phyloP scores from a whole-genome alignment of 371 early-diverging fungal genomes.

The Dinochytrium kinnereticum region DNA sequence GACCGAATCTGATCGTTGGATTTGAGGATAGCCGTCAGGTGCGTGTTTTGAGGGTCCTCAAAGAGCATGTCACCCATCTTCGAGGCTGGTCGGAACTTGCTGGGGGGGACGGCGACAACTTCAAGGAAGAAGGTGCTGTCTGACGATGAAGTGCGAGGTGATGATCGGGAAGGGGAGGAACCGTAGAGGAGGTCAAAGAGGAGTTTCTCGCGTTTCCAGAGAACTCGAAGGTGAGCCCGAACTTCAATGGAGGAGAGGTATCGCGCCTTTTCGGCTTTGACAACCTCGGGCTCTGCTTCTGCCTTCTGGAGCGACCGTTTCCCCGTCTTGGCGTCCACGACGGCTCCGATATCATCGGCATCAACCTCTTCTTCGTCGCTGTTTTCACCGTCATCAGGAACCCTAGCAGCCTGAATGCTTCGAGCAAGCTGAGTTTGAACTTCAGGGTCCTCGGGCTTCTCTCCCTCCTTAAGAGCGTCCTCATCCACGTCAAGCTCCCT shows the following conservation, averaged over 20 bases:
- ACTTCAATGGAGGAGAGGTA: slow-evolving; percentile 83
- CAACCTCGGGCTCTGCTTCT: background rate
- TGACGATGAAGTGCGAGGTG: slow-evolving; percentile 51
- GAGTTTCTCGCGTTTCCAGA: slow-evolving; percentile 78
- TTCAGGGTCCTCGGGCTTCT: slow-evolving; percentile 31
- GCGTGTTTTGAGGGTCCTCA: slow-evolving; percentile 94
- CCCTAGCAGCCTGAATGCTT: slow-evolving; percentile 17
- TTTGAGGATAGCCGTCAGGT: slow-evolving; percentile 84
- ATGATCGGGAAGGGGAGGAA: slow-evolving; percentile 7
- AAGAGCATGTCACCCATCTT: slow-evolving; percentile 87
- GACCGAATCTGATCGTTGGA: slow-evolving; percentile 68
- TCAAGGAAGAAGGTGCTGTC: slow-evolving; percentile 94
- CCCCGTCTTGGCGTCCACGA: background rate
- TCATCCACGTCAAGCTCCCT: slow-evolving; percentile 33
- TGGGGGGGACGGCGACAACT: slow-evolving; percentile 93
- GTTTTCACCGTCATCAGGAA: slow-evolving; percentile 39
- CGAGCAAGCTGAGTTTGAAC: slow-evolving; percentile 29
- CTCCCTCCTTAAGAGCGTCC: slow-evolving; percentile 14
- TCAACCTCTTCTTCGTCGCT: slow-evolving; percentile 39
- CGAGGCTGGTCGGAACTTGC: slow-evolving; percentile 94
- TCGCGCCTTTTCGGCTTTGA: slow-evolving; percentile 49
- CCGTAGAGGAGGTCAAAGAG: slow-evolving; percentile 80
- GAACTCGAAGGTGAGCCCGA: slow-evolving; percentile 71
- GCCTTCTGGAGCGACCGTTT: background rate
- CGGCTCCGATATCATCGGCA: slow-evolving; percentile 29